Base-by-base conservation (phyloP, 768 basidiomycete genomes). In the Termitomyces eurrhizus region DNA sequence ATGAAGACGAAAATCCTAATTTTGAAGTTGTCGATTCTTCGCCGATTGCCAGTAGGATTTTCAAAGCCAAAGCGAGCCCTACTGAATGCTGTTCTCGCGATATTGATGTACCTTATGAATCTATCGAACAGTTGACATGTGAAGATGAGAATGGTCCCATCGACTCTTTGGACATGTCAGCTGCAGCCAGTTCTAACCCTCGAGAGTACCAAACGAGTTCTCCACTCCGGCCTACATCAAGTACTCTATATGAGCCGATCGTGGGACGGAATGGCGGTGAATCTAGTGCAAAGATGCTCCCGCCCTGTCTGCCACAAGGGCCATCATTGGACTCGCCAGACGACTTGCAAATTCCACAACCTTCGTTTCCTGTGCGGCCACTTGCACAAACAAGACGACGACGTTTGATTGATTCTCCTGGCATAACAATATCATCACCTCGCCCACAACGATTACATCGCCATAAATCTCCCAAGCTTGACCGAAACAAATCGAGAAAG, bases 1-100 rank as follows among this genome's bases (percentile, higher is more conserved):
- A 85, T 59, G 86, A 88, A 55, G 87, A 87, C 58, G 86, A 88
- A 55, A 87, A 87, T 49, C 77, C 75, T 11, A 75, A 77, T 48
- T 74, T 86, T 63, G 76, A 79, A 59, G 80, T 86, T 42, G 52
- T 82, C n/a, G 73, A 76, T 53, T 86, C 86, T 24, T 79, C 85
- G 3, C 84, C 84, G 9, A 45, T 70, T 32, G 14, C 61, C 8
- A 61, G 57, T 58, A 64, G 62, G 52, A 58, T 52, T 42, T 6
- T 9, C 11, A 57, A 55, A 37, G 8, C 26, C 14, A 56, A 33
- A 12, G 11, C 50, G n/a, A 18, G 13, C 24, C 32, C 48, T 11
- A 42, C n/a, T 29, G 37, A 36, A 18, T n/a, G 18, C 36, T 29
- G 24, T 13, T 42, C 18, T 56, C n/a, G 52, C 12, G 14, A 24